Conservation (phyloP, 257 asterid species). For the Nyctanthes arbortristis region DNA sequence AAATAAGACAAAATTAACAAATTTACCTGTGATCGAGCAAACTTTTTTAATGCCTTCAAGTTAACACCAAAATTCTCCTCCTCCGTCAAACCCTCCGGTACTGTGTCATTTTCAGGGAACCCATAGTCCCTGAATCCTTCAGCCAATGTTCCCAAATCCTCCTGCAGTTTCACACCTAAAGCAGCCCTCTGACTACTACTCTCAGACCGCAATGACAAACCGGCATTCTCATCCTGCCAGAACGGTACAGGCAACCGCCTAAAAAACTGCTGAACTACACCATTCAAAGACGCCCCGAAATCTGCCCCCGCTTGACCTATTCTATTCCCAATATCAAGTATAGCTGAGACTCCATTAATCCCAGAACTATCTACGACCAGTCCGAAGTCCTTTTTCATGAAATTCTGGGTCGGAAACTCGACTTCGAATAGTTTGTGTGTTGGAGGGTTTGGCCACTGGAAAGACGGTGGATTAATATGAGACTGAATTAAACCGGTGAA, state of each 20-base stretch:
- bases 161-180: conserved; percentile 56
- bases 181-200: conserved; percentile 40
- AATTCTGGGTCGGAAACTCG: conserved; percentile 63
- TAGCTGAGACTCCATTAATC: conserved; percentile 74
- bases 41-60: conserved; percentile 63
- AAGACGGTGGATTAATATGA: conserved; percentile 74
- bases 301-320: conserved; percentile 92
- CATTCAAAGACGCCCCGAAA: conserved; percentile 74
- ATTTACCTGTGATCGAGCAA: conserved; percentile 80
- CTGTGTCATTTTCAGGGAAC: conserved; percentile 44
- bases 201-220: conserved; percentile 41
- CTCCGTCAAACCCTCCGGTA: conserved; percentile 47
- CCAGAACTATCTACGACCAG: conserved; percentile 59
- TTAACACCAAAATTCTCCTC: conserved; percentile 55
- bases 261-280: conserved; percentile 73
- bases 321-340: conserved; percentile 83
- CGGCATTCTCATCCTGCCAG: conserved; percentile 56
- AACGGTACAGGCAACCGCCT: conserved; percentile 77
- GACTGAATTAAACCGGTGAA: conserved; percentile 82
- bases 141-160: conserved; percentile 83
- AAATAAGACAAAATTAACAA: conserved; percentile 13
- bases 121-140: conserved; percentile 75
- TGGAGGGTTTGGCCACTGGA: conserved; percentile 78
- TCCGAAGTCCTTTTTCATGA: conserved; percentile 62
- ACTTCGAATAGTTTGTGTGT: conserved; percentile 67